A percentile compares a stretch with the other conserved stretches of the same genome.
These are phyloP conservation scores for Raphanus sativus DNA, from an alignment of 345 rosid species.

Conservation along the genomic window DNA sequence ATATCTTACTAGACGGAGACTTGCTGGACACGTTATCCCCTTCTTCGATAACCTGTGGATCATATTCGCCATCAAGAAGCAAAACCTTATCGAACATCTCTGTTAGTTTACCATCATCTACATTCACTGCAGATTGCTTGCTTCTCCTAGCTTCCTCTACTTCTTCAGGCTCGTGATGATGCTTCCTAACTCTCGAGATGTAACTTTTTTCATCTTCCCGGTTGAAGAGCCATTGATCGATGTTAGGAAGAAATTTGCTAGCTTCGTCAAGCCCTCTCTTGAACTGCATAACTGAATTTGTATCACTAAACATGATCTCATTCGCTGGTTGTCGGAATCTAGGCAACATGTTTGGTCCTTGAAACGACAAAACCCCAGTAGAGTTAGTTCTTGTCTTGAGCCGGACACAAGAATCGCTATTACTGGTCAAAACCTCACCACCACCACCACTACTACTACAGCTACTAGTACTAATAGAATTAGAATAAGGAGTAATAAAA, in stretches of 20 bases:
- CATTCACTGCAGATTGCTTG: constrained; percentile 55
- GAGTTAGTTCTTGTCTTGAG: constrained; percentile 18
- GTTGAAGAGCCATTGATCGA: constrained; percentile 44
- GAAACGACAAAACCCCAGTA: constrained; percentile 24
- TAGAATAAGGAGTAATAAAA: constrained; percentile 8
- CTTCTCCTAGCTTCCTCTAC: constrained; percentile 53
- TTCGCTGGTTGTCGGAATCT: constrained; percentile 39
- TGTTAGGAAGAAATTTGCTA: constrained; percentile 64
- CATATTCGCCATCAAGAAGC: constrained; percentile 37
- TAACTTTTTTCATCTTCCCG: constrained; percentile 32
- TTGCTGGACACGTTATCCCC: constrained; percentile 20
- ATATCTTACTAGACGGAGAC: constrained; percentile 33
- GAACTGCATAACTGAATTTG: constrained; percentile 59
- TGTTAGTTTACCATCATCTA: constrained; percentile 53
- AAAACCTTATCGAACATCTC: constrained; percentile 76
- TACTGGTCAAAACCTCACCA: constrained; percentile 18
- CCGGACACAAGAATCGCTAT: constrained; percentile 14
- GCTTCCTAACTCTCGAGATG: constrained; percentile 43
- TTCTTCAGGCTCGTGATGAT: constrained; percentile 52
- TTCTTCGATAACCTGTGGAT: constrained; percentile 18
- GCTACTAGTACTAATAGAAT: constrained; percentile 15
- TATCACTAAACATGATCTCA: constrained; percentile 53
- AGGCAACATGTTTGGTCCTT: constrained; percentile 15
- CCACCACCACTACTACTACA: constrained; percentile 4
- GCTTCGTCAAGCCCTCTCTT: constrained; percentile 75